Evolutionary conservation across 148 eudicot species (phyloP).

Genomic region (Pouteria glomerata): DNA sequence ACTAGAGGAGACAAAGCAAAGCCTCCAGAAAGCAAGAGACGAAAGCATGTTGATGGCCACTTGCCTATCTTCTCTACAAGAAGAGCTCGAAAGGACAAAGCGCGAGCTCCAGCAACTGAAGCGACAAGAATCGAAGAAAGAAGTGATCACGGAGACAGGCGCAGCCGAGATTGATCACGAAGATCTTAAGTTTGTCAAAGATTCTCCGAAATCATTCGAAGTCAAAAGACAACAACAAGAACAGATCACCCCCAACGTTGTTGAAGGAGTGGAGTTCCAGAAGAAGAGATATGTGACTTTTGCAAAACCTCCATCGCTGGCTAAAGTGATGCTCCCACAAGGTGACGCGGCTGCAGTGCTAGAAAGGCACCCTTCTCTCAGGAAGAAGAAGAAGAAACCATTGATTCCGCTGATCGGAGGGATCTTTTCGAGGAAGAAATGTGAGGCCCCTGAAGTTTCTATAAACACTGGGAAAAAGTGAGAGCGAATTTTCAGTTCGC

Average conservation of each 20-base stretch:
- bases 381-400: slow-evolving; percentile 64
- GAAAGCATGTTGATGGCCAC: slow-evolving; percentile 55
- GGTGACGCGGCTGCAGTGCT: slow-evolving; percentile 28
- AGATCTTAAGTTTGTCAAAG: slow-evolving; percentile 51
- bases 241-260: too few relatives aligned
- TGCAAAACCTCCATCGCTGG: slow-evolving; percentile 49
- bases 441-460: slow-evolving; percentile 26
- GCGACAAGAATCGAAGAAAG: slow-evolving; percentile 38
- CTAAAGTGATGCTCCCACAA: slow-evolving; percentile 34
- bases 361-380: slow-evolving; percentile 71
- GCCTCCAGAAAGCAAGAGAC: slow-evolving; percentile 56
- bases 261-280: slow-evolving; percentile 37
- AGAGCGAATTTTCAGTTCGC: background rate
- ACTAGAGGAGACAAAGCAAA: slow-evolving; percentile 67
- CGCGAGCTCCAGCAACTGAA: slow-evolving; percentile 60
- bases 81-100: slow-evolving; percentile 70
- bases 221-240: background rate
- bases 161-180: slow-evolving; percentile 9
- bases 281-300: slow-evolving; percentile 77
- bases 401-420: slow-evolving; percentile 66
- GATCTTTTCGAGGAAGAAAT: slow-evolving; percentile 52
- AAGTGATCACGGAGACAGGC: slow-evolving; percentile 28
- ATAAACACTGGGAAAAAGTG: too few relatives aligned
- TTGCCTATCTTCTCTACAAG: slow-evolving; percentile 45
- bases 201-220: slow-evolving; percentile 24